These are phyloP conservation scores for Dictyostelium intermedium DNA, from an alignment of 78 protist genomes.

Conservation along the genomic window DNA sequence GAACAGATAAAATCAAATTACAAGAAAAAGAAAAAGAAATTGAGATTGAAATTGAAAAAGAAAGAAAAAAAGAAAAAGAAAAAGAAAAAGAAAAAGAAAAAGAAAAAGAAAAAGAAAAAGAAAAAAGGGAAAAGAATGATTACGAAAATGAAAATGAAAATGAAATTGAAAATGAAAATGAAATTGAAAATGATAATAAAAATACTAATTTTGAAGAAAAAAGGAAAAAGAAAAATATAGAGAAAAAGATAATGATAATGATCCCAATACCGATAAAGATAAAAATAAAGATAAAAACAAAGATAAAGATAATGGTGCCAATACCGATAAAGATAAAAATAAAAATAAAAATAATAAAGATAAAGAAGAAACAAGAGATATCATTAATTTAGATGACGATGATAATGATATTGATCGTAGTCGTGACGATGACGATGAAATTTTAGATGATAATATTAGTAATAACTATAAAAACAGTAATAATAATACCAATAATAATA, in stretches of 20 bases:
- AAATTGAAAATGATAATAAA: neutral
- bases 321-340: neutral
- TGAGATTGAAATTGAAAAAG: neutral
- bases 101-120: neutral
- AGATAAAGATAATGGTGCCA: neutral
- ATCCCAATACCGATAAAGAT: neutral
- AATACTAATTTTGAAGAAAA: neutral
- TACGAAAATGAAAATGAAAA: neutral
- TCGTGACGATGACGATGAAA: neutral
- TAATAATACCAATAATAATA: too few species aligned
- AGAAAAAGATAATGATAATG: neutral
- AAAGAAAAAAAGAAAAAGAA: neutral
- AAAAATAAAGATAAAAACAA: neutral
- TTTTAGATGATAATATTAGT: neutral
- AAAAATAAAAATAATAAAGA: too few species aligned
- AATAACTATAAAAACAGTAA: too few species aligned
- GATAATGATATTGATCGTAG: neutral
- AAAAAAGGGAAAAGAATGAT: neutral
- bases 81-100: neutral
- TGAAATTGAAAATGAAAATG: neutral
- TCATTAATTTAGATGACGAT: neutral
- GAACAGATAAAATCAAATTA: neutral
- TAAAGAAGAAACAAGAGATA: neutral
- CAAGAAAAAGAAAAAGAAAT: neutral
- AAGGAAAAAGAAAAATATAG: neutral